Percentiles rank a stretch among this genome's conserved stretches.
Conservation (phyloP, 2,329 filamentous ascomycete genomes). For the Fusarium pseudoanthophilum region DNA sequence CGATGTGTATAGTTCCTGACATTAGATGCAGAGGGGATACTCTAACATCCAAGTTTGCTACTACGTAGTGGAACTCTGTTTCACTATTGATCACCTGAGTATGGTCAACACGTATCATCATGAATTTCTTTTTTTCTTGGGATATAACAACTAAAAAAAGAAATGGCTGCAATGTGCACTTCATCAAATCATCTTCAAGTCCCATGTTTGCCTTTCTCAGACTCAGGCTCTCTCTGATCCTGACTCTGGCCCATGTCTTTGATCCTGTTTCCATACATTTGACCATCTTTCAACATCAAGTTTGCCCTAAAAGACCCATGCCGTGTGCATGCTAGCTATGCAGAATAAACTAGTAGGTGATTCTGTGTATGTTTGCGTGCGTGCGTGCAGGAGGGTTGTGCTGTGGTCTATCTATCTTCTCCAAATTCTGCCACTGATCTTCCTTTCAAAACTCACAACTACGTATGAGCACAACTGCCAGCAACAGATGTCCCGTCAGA, state of each 20-base stretch:
- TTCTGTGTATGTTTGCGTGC: slow-evolving; percentile 25
- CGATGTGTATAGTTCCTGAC: not conserved
- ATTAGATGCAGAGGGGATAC: not conserved
- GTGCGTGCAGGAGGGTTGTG: slow-evolving; percentile 18
- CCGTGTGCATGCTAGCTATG: slow-evolving; percentile 16
- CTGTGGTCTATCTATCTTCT: slow-evolving; percentile 37
- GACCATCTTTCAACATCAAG: slow-evolving; percentile 12
- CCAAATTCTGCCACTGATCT: slow-evolving; percentile 26
- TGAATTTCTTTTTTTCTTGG: slow-evolving; percentile 26
- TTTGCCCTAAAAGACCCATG: slow-evolving; percentile 16
- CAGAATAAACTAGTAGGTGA: slow-evolving; percentile 17
- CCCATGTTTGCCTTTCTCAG: slow-evolving; percentile 2
- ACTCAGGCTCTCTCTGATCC: not conserved
- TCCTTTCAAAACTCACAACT: slow-evolving; percentile 16
- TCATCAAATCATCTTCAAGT: slow-evolving; percentile 29
- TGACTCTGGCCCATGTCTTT: not conserved
- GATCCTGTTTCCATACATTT: slow-evolving; percentile 26
- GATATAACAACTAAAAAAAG: slow-evolving; percentile 38
- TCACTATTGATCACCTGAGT: not conserved
- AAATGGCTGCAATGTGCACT: slow-evolving; percentile 33
- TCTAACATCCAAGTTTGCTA: not conserved
- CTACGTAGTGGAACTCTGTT: not conserved
- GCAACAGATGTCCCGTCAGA: not conserved
- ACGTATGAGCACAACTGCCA: slow-evolving; percentile 6
- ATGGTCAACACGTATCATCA: slow-evolving; percentile 12